Conservation (phyloP, 2,329 filamentous ascomycete genomes). For the Aspergillus versicolor region DNA sequence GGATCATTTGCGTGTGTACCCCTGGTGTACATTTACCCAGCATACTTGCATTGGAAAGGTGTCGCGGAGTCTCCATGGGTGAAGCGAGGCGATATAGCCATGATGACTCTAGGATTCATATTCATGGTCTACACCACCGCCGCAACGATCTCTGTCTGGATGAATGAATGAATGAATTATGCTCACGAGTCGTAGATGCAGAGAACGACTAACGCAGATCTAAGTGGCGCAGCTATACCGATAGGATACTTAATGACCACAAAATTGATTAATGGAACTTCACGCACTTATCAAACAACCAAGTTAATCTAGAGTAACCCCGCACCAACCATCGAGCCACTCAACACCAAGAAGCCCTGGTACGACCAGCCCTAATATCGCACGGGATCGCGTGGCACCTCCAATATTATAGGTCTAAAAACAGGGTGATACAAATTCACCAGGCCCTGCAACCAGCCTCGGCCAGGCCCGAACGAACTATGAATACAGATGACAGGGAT, state of each 20-base stretch:
- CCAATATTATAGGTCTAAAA: too few species aligned
- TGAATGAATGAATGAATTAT: background rate
- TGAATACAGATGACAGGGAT: too few species aligned
- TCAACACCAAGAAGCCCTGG: too few species aligned
- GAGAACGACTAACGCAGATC: background rate
- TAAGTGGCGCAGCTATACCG: background rate
- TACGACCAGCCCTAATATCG: too few species aligned
- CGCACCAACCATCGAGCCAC: too few species aligned
- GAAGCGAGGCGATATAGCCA: constrained; percentile 59
- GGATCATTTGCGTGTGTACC: constrained; percentile 97
- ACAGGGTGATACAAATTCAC: too few species aligned
- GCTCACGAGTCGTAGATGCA: background rate
- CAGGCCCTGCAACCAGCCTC: too few species aligned
- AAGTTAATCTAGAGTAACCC: too few species aligned
- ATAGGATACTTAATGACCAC: background rate
- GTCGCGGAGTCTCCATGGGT: constrained; percentile 57
- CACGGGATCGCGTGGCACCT: too few species aligned
- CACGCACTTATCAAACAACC: too few species aligned
- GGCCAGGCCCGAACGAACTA: too few species aligned
- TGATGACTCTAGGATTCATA: constrained; percentile 63
- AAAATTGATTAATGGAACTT: too few species aligned
- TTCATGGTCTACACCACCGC: constrained; percentile 72
- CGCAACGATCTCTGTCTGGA: constrained; percentile 53
- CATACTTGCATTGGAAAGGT: constrained; percentile 68
- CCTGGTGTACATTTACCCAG: constrained; percentile 92